Base-by-base conservation (phyloP, 108 stramenopile species). In the Fistulifera pelliculosa region DNA sequence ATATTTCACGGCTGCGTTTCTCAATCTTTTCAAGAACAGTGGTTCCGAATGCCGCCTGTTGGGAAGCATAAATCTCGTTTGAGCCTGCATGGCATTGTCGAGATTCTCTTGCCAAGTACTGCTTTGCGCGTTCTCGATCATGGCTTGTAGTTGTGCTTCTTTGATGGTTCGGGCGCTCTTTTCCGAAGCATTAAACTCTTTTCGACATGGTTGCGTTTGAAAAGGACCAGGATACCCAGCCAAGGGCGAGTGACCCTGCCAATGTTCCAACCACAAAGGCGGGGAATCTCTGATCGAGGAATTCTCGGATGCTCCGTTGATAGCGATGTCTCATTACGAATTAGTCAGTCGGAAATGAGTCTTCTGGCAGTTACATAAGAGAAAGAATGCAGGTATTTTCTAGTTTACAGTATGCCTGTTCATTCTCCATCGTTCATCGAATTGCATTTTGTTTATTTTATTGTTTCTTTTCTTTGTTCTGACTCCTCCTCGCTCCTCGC, bases 41-140 rank as follows among this genome's bases (percentile, higher is more conserved):
- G 58, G 58, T 11, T 48, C 45, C 5, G 19, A 24, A 26, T 59
- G 21, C 18, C 25, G 17, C 1, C 44, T 18, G 10, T n/a, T 21
- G 7, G 44, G 44, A 16, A 54, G 16, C 52, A 62, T 54, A 28
- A 62, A 54, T 26, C 26, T 27, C 14, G 26, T 40, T 44, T 54
- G 61, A n/a, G 61, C 52, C 18, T 23, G 10, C 4, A 27, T 38
- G 1, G 41, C 52, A 27, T 62, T 62, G 23, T 54, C 61, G 14
- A 62, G 41, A 41, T 62, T 62, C n/a, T 62, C 61, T 28, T 28
- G 52, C 24, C 27, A n/a, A 28, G 26, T 53, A 17, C 52, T 53
- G 15, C 17, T 40, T 1, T 28, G 35, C 1, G 61, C 52, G 44
- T 62, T 62, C 18, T 62, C 52, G 11, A 62, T 52, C 61, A 62